Base-by-base conservation (phyloP, 2,329 filamentous ascomycete species). In the Fusarium luffae region DNA sequence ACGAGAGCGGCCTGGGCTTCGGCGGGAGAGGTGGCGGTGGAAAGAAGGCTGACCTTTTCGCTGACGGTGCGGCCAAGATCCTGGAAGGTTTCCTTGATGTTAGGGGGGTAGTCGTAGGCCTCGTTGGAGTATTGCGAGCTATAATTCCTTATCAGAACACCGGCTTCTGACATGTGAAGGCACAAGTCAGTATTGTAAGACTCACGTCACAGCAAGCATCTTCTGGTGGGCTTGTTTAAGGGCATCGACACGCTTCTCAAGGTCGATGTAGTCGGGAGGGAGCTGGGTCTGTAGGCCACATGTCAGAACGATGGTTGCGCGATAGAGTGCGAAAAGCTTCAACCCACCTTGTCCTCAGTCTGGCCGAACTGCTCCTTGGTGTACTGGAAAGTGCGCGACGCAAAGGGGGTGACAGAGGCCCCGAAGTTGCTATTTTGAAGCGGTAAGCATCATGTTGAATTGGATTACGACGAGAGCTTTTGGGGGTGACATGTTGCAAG, bases 221-320 rank as follows among this genome's bases (percentile, higher is more conserved):
- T 97, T 97, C 84, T 97, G 93, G 82, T 99, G 96, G 64, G 97
- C 96, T 79, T 92, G 90, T 86, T 97, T 98, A 79, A 99, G 86
- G 63, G 96, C 96, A 89, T 99, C 96, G 77, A 98, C 94, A 73
- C 95, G 91, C 88, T 98, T 98, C 89, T 99, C 96, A 68, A 99
- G 92, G 82, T 98, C 94, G 79, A 98, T 93, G 83, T 99, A 99
- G 83, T 98, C 96, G 74, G 94, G 91, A 47, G 96, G 96, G 44
- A 99, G 93, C 84, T 98, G 92, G 70, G 96, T 99, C 93, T 97
- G 75, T 66, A 58, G 48, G 27, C 48, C 30, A 55, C 46, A 54
- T 52, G 57, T 65, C 57, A 58, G 50, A 58, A 74, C 49, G 74
- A 68, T 62, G 30, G 37, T 56, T 50, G 68, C 47, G 42, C 56